phyloP scores from a whole-genome alignment of 2,329 filamentous ascomycete species.

The Rhinocladiella similis region DNA sequence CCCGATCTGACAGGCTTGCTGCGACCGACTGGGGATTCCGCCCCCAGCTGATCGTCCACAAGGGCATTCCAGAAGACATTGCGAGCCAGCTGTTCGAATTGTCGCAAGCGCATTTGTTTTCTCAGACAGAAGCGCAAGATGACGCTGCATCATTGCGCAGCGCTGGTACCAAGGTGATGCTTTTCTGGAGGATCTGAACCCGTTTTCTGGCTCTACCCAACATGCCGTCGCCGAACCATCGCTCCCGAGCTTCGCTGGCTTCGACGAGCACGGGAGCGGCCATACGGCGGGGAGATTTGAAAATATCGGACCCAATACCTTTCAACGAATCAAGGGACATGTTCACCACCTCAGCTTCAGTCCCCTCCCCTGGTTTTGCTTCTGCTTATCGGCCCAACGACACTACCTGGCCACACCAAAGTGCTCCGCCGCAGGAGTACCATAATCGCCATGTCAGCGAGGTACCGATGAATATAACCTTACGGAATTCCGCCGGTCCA shows the following conservation, averaged over 20 bases:
- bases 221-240: constrained; percentile 23
- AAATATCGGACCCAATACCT: constrained; percentile 35
- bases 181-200: background rate
- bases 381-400: constrained; percentile 12
- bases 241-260: constrained; percentile 8
- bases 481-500: constrained; percentile 21
- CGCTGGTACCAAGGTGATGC: constrained; percentile 7
- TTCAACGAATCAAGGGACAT: constrained; percentile 18
- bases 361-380: constrained; percentile 5
- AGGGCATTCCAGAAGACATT: too few relatives aligned
- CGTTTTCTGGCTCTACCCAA: background rate
- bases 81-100: background rate
- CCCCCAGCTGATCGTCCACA: background rate
- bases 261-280: constrained; percentile 24
- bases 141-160: constrained; percentile 6
- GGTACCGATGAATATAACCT: constrained; percentile 1
- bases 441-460: constrained; percentile 22
- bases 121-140: constrained; percentile 5
- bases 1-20: constrained; percentile 5
- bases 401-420: constrained; percentile 20
- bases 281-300: constrained; percentile 33
- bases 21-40: background rate
- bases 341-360: constrained; percentile 5
- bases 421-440: constrained; percentile 10
- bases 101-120: background rate